Evolutionary conservation across 192 early-diverging fungal species (phyloP).

Genomic region (Rhizophagus clarus): DNA sequence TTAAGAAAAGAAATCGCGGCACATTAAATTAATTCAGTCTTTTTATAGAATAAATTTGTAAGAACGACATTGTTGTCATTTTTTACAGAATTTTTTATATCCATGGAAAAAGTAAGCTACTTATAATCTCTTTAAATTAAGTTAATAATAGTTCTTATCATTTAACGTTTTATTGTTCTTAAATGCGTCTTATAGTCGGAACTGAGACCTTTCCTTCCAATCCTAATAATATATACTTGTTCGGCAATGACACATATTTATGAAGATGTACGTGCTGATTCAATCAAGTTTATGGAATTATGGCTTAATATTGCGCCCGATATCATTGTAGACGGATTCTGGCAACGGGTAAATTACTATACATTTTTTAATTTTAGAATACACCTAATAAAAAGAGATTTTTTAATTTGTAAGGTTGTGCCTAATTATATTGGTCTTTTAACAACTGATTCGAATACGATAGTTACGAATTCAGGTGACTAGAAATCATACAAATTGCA

Average conservation of each 20-base stretch:
- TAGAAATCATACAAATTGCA: background rate
- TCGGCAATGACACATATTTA: constrained; percentile 89
- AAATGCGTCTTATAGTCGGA: constrained; percentile 44
- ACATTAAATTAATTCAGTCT: background rate
- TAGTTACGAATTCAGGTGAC: constrained; percentile 1
- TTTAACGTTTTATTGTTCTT: background rate
- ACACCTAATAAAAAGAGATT: constrained; percentile 43
- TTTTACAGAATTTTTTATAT: constrained; percentile 36
- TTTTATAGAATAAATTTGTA: constrained; percentile 42
- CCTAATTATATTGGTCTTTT: constrained; percentile 66
- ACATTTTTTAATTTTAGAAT: background rate
- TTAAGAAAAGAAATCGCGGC: too few species aligned
- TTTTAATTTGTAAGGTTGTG: constrained; percentile 46
- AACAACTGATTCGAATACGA: constrained; percentile 50
- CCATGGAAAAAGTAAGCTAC: constrained; percentile 38
- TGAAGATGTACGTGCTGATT: constrained; percentile 83
- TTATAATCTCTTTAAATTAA: background rate
- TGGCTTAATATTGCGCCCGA: constrained; percentile 68
- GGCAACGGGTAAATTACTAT: constrained; percentile 58
- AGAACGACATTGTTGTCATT: constrained; percentile 43
- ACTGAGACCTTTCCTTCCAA: constrained; percentile 75
- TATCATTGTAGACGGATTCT: constrained; percentile 61
- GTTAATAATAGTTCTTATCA: background rate
- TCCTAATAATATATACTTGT: constrained; percentile 78
- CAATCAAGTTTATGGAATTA: constrained; percentile 74